Base-by-base conservation (phyloP, 192 early-diverging fungal species). In the Bifiguratus adelaidae region DNA sequence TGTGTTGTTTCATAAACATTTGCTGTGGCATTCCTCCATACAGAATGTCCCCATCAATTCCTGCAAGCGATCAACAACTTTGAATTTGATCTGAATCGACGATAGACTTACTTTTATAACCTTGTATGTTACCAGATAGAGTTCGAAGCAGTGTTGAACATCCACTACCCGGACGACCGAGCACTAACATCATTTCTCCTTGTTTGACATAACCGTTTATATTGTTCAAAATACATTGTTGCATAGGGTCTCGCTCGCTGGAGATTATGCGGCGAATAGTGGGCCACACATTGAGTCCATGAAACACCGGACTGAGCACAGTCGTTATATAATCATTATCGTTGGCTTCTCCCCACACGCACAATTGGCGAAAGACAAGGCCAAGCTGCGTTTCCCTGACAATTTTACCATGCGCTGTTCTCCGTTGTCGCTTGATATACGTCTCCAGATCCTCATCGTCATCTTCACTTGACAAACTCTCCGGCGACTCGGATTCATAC, bases 131-230 rank as follows among this genome's bases (percentile, higher is more conserved):
- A 42, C 80, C 74, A 7, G 76, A 70, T 7, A 85, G 56, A 8
- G 75, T 60, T 16, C 80, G 69, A 16, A 85, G 57, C 22, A 85
- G 47, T 27, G 80, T 77, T 9, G 74, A 75, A 28, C 80, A 80
- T 24, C 83, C 83, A 9, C 78, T 64, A 27, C 80, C 83, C 12
- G 83, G 83, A 16, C 79, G 70, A 43, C 83, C 83, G 9, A 85
- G 68, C 2, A 84, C 77, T 22, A 84, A 58, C 5, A 74, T 44
- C 74, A 81, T 76, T 53, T 91, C 86, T 15, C 89, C 86, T 16
- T 81, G 76, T 28, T 78, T 74, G 23, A 80, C 69, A 36, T 76
- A 81, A 21, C 89, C 89, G 3, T 68, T 65, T 41, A 83, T 68
- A 16, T 61, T 56, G 30, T 70, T 50, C 9, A 88, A 56, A 36